Base-by-base conservation (phyloP, 169 alveolate genomes). In the Condylostoma magnum region DNA sequence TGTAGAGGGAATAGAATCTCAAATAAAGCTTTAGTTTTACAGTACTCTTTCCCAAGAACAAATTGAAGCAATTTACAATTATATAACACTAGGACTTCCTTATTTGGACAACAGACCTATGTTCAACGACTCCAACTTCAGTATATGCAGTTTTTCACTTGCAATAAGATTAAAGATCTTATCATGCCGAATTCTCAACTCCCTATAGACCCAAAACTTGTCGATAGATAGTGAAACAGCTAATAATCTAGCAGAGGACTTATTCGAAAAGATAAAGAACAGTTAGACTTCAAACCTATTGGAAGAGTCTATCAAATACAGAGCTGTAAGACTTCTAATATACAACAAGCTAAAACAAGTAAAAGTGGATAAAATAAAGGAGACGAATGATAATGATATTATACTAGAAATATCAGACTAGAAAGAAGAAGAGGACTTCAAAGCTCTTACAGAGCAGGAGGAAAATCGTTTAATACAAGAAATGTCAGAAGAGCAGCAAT, bases 401-500 rank as follows among this genome's bases (percentile, higher is more conserved):
- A 41, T 10, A 41, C 20, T 46, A 25, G 58, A 66, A 47, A 66
- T 46, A 1, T 22, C 51, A 1, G 75, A 66, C 8, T 57, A 66
- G 8, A 47, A 66, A 47, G 58, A 58, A 37, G 63, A 66, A 66
- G 75, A 66, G 27, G 31, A 66, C 20, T 33, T 28, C 2, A 60
- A 41, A 18, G 10, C 12, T 34, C 36, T 60, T 15, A 10, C 58
- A 8, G 75, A 66, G 47, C 65, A 66, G 2, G 63, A 66, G 36
- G 63, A 66, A 66, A 28, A 10, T 18, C 28, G 47, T 46, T 46
- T 46, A 0, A 28, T 66, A 2, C 25, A 20, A 10, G 25, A n/a
- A 2, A 46, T 46, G 75, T 46, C 18, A n/a, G 75, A 66, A 66
- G 75, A 66, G 30, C 58, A 44, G 46, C 58, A 66, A 27, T 38